phyloP scores from a whole-genome alignment of 805 yeast species.

The Spathaspora passalidarum region DNA sequence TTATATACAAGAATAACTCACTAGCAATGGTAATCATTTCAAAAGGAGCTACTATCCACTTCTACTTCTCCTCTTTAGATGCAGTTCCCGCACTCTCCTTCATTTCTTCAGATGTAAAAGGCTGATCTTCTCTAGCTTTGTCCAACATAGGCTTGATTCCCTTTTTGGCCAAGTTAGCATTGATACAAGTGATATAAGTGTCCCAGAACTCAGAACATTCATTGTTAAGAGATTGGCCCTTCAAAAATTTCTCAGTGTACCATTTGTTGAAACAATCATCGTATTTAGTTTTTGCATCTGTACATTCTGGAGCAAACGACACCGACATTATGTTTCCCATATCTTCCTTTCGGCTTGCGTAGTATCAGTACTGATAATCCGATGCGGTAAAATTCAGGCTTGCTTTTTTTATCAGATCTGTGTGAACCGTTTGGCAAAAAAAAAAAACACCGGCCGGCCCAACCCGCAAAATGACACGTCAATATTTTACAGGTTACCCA shows the following conservation, averaged over 20 bases:
- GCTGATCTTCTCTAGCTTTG: slow-evolving; percentile 87
- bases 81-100: slow-evolving; percentile 18
- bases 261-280: slow-evolving; percentile 93
- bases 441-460: no score
- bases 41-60: neutral
- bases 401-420: no score
- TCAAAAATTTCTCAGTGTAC: slow-evolving; percentile 85
- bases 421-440: no score
- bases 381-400: no score
- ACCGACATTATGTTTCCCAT: slow-evolving; percentile 51
- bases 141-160: slow-evolving; percentile 82
- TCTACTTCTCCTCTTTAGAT: slow-evolving; percentile 6
- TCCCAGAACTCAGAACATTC: slow-evolving; percentile 92
- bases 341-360: neutral
- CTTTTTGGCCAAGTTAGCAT: slow-evolving; percentile 62
- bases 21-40: no score
- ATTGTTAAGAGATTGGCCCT: slow-evolving; percentile 56
- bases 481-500: no score
- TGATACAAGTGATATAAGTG: slow-evolving; percentile 84
- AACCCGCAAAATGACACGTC: no score
- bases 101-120: slow-evolving; percentile 49
- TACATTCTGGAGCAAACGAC: slow-evolving; percentile 97
- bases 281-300: slow-evolving; percentile 77
- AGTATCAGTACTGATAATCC: no score
- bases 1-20: neutral